Base-by-base conservation (phyloP, 2,329 filamentous ascomycete species). In the Fusarium sp. region DNA sequence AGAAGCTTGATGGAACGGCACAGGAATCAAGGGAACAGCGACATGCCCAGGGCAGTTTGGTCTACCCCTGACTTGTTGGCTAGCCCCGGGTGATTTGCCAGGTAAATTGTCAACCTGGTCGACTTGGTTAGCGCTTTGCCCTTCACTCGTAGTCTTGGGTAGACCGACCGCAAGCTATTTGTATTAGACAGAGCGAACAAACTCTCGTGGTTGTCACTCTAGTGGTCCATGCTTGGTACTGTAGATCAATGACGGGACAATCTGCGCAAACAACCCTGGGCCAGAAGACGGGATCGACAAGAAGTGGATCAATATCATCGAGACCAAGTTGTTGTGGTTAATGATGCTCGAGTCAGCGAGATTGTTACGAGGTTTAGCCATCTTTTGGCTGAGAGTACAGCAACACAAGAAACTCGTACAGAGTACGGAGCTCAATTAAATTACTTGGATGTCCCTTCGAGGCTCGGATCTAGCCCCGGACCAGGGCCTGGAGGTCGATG, bases 81-180 rank as follows among this genome's bases (percentile, higher is more conserved):
- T 33, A 65, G 57, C 25, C 29, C 44, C 57, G 55, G 61, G 52
- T 61, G 50, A 49, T 61, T 56, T 61, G 44, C 50, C 52, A 59
- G 43, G 55, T 46, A 64, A 63, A 60, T 63, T 64, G 47, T 60
- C 46, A 45, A 31, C 49, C 49, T 46, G 41, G 55, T 52, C 42
- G 23, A 43, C 35, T 23, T 32, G 46, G 56, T 44, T 61, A 42
- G 57, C 35, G 33, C 33, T 52, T 19, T 41, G 32, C 43, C 32
- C 47, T 53, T 47, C 31, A 47, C 45, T 59, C 38, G 46, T 19
- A 19, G 19, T 19, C 19, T 19, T 19, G 19, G 19, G 55, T 27
- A 48, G 46, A 42, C 61, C 47, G 51, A 61, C 61, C 61, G 61
- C 29, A 64, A 46, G 56, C 61, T 65, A 65, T 64, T 64, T 59